Base-by-base conservation (phyloP, 148 eudicot species). In the Fagopyrum homotropicum region DNA sequence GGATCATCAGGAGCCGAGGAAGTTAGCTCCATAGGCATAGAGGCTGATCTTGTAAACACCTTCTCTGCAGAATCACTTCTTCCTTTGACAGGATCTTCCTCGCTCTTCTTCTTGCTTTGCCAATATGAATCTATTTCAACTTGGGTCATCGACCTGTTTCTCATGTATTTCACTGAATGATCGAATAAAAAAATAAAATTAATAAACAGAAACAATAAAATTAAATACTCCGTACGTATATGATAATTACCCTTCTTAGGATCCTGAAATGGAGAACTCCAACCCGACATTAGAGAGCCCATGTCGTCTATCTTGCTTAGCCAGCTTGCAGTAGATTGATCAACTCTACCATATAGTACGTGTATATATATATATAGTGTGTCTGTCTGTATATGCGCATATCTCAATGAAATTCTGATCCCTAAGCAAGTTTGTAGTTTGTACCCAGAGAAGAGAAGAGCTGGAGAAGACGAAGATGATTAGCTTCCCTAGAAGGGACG, bases 261-360 rank as follows among this genome's bases (percentile, higher is more conserved):
- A 84, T 92, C 91, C 49, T 77, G 64, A 9, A 76, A 69, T 52
- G 70, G 82, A 44, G 90, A 83, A 55, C 79, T 81, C 92, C 92
- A 89, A n/a, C 92, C 92, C 30, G 83, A 79, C 92, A 89, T 82
- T 71, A 89, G 73, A 70, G 92, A 89, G 76, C 92, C 92, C 92
- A 89, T 88, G 30, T 35, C 49, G 0, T 35, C 40, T 35, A 2
- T 35, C 40, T 35, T 35, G 40, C 40, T 35, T 22, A 22, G 26
- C 26, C 26, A 22, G 26, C 26, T 22, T 22, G 26, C 26, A 22
- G 26, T 22, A 22, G 26, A 22, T 22, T 22, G 26, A 22, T 22
- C 26, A 22, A 22, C 26, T 22, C 0, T 22, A 22, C 26, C 0
- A 22, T 22, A 22, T 22, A 22, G 26, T 22, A 22, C 26, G n/a